Evolutionary conservation across 1,284 basidiomycete species (phyloP).

Genomic region (Cryptococcus amylolentus): DNA sequence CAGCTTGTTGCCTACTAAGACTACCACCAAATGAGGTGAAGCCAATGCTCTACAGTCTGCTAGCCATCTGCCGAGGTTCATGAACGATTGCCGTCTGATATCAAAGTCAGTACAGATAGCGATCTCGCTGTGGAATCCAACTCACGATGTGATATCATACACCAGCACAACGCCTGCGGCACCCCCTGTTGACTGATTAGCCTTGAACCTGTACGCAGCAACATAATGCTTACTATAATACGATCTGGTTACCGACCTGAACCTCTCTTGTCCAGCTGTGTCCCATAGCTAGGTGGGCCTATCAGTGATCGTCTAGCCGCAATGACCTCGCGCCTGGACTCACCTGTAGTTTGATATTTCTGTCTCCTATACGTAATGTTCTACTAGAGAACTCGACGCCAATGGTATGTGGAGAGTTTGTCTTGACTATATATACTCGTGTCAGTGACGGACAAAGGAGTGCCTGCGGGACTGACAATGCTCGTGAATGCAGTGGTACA

Average conservation of each 20-base stretch:
- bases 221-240: slow-evolving; percentile 66
- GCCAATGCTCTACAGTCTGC: slow-evolving; percentile 83
- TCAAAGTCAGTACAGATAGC: neutral
- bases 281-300: slow-evolving; percentile 72
- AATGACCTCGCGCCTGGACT: slow-evolving; percentile 19
- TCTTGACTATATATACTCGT: slow-evolving; percentile 66
- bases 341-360: slow-evolving; percentile 90
- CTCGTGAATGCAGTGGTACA: slow-evolving; percentile 94
- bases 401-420: slow-evolving; percentile 95
- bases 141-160: slow-evolving; percentile 91
- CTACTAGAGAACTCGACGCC: slow-evolving; percentile 92
- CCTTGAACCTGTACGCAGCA: neutral
- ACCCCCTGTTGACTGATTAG: slow-evolving; percentile 50
- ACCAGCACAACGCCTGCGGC: slow-evolving; percentile 92
- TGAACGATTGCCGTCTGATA: slow-evolving; percentile 58
- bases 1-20: slow-evolving; percentile 92
- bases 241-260: slow-evolving; percentile 91
- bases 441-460: neutral
- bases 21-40: slow-evolving; percentile 78
- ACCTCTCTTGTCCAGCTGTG: slow-evolving; percentile 94
- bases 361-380: slow-evolving; percentile 83
- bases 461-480: slow-evolving; percentile 61
- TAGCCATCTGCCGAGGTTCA: slow-evolving; percentile 79
- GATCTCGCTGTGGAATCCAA: slow-evolving; percentile 13
- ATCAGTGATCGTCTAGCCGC: neutral